Evolutionary conservation across 495 filamentous ascomycete species (phyloP).

Genomic region (Umbilicaria muhlenbergii): DNA sequence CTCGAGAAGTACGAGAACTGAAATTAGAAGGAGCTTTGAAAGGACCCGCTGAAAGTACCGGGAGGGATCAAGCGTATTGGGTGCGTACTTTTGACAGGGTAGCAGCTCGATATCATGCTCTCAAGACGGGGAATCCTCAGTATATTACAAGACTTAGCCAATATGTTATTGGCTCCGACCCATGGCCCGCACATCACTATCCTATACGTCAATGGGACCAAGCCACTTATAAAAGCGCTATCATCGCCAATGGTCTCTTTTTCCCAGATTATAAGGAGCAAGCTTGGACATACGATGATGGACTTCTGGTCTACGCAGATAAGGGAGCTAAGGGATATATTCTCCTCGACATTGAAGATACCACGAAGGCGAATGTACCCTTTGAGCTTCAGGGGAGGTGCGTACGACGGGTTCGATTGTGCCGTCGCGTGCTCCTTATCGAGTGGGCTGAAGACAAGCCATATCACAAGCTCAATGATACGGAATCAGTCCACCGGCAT

Average conservation of each 20-base stretch:
- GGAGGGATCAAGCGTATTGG: constrained; percentile 17
- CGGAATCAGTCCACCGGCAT: constrained; percentile 42
- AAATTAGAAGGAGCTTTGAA: constrained; percentile 2
- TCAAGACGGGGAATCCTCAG: constrained; percentile 32
- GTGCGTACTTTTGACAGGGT: constrained; percentile 34
- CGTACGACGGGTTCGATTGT: constrained; percentile 41
- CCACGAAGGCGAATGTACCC: constrained; percentile 30
- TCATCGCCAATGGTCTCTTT: constrained; percentile 23
- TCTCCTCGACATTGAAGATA: constrained; percentile 36
- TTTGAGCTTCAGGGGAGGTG: constrained; percentile 38
- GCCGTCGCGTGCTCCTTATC: constrained; percentile 38
- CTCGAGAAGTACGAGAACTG: constrained; percentile 33
- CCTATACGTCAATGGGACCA: constrained; percentile 41
- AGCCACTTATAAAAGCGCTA: constrained; percentile 25
- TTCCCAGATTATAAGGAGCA: constrained; percentile 21
- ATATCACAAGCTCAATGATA: constrained; percentile 43
- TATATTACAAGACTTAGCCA: constrained; percentile 30
- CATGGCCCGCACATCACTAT: constrained; percentile 21
- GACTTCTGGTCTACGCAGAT: constrained; percentile 41
- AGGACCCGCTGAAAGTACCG: not conserved
- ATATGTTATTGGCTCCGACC: constrained; percentile 14
- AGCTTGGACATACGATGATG: constrained; percentile 47
- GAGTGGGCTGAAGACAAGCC: constrained; percentile 49
- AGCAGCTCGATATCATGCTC: constrained; percentile 38
- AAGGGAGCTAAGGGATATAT: constrained; percentile 26